Conservation (phyloP, 2,329 filamentous ascomycete genomes). For the Raffaelea arxii region DNA sequence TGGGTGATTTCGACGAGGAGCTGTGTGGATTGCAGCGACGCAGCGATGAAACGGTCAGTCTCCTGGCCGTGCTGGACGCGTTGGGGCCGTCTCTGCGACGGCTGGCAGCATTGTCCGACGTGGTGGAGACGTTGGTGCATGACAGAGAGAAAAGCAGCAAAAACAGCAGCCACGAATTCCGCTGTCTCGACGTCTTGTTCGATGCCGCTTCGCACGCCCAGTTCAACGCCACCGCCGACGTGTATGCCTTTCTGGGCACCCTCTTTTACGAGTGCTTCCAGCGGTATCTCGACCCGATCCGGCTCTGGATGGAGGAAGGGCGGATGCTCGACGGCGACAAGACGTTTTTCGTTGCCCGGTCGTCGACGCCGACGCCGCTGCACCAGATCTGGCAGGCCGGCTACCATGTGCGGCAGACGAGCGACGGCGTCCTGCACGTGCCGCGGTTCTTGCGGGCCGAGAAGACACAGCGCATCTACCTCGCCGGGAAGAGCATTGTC, state of each 20-base stretch:
- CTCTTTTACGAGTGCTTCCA: slow-evolving; percentile 76
- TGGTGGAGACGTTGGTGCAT: slow-evolving; percentile 53
- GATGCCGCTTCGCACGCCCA: slow-evolving; percentile 61
- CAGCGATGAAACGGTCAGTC: slow-evolving; percentile 51
- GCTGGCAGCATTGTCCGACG: slow-evolving; percentile 48
- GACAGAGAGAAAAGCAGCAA: slow-evolving; percentile 31
- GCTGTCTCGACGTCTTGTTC: slow-evolving; percentile 71
- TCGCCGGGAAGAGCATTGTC: slow-evolving; percentile 78
- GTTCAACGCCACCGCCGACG: slow-evolving; percentile 50
- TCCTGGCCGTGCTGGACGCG: slow-evolving; percentile 52
- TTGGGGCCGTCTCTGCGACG: slow-evolving; percentile 43
- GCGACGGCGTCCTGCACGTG: slow-evolving; percentile 52
- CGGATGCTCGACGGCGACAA: slow-evolving; percentile 55
- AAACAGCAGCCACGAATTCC: slow-evolving; percentile 59
- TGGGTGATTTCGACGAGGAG: slow-evolving; percentile 47
- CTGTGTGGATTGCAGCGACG: slow-evolving; percentile 51
- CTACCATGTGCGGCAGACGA: slow-evolving; percentile 55
- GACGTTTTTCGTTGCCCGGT: slow-evolving; percentile 65
- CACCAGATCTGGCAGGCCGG: slow-evolving; percentile 67
- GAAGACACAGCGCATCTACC: slow-evolving; percentile 66
- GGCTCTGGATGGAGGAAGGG: slow-evolving; percentile 76
- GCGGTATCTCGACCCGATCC: slow-evolving; percentile 71
- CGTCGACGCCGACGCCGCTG: slow-evolving; percentile 44
- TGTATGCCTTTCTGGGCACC: slow-evolving; percentile 53
- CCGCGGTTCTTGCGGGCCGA: slow-evolving; percentile 67